Evolutionary conservation across 176 grass and related monocot genomes (phyloP).

Genomic region (Carex littledalei): DNA sequence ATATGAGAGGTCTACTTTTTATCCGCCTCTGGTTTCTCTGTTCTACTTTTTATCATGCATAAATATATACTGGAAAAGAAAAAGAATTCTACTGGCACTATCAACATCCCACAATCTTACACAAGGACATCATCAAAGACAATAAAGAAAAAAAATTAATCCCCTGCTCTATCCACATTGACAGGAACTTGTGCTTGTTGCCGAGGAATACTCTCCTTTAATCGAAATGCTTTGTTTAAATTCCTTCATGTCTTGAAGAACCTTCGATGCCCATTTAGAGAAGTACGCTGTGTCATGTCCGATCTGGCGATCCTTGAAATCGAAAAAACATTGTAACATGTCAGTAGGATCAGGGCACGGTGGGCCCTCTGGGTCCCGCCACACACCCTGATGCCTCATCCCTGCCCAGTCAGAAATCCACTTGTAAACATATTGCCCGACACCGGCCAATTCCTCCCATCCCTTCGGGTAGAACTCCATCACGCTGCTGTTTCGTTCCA

Average conservation of each 20-base stretch:
- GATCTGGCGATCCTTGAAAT: constrained; percentile 41
- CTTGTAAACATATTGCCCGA: constrained; percentile 49
- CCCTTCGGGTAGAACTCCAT: constrained; percentile 80
- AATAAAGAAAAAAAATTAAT: background rate
- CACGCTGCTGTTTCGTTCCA: constrained; percentile 59
- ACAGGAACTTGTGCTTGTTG: background rate
- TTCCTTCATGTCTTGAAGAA: constrained; percentile 32
- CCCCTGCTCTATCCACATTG: background rate
- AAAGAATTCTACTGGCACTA: background rate
- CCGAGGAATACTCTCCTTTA: background rate
- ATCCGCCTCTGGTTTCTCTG: too few relatives aligned
- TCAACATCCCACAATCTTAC: background rate
- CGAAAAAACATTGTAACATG: constrained; percentile 15
- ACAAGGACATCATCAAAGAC: background rate
- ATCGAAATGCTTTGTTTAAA: constrained; percentile 4
- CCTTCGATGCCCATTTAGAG: constrained; percentile 29
- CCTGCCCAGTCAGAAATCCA: constrained; percentile 43
- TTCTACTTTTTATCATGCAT: too few relatives aligned
- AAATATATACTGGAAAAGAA: background rate
- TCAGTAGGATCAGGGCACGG: constrained; percentile 18
- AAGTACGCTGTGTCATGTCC: constrained; percentile 50
- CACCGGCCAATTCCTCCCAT: constrained; percentile 48
- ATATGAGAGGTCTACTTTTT: too few relatives aligned
- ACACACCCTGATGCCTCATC: constrained; percentile 65
- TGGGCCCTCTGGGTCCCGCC: constrained; percentile 45